Base-by-base conservation (phyloP, 805 yeast genomes). In the Metschnikowia lochheadii region DNA sequence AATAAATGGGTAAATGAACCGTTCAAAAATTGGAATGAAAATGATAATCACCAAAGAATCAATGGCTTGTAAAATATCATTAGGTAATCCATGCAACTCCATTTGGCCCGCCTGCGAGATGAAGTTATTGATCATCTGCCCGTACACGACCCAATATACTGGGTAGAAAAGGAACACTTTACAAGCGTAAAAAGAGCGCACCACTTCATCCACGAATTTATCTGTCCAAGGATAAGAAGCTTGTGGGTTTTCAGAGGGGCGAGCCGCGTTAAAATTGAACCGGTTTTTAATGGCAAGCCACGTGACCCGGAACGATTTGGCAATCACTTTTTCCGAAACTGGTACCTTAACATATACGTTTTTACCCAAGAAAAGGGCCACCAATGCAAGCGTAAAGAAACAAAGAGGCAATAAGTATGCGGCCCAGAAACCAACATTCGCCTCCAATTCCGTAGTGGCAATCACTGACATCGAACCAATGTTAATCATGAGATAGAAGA, bases 11-110 rank as follows among this genome's bases (percentile, higher is more conserved):
- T 72, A 87, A 13, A 84, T 50, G n/a, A 75, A 58, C 52, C 75
- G 67, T 65, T 87, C 89, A 67, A 78, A 77, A 57, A 87, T 73
- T 51, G 95, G 95, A 56, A 87, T 56, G 66, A 85, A 83, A n/a
- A 87, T 72, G 58, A 87, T 84, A 58, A 87, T 78, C 37, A 89
- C 84, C 59, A 87, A 71, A 29, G 94, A 86, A 67, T 87, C 85
- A 58, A 87, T 79, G 62, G 82, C 85, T 68, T 83, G 85, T 73
- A 87, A 78, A 59, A 87, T 75, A 74, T 87, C 95, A 64, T 87
- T 87, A 57, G 95, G 94, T 58, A 87, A 76, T 38, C 88, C 87
- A 64, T 87, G 89, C 49, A 79, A 72, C 59, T 84, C 81, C 88
- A 86, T 83, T 56, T 79, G 75, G 51, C 83, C 87, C 41, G 91